Evolutionary conservation across 2,329 filamentous ascomycete species (phyloP).

Genomic region (Sclerotiophoma versabilis): DNA sequence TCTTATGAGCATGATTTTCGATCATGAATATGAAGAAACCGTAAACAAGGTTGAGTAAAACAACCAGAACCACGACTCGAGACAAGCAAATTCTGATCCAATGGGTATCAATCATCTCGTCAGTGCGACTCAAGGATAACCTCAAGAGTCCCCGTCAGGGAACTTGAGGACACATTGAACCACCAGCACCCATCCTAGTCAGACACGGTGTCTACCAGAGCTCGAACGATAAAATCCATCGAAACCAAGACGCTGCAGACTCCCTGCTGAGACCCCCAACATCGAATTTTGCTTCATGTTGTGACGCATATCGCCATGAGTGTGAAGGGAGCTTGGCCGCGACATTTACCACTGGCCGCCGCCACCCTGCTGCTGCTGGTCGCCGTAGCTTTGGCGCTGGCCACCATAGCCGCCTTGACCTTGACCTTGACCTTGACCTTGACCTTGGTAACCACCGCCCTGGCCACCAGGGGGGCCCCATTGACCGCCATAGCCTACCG

Average conservation of each 20-base stretch:
- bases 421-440: conserved; percentile 33
- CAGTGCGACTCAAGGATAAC: conserved; percentile 39
- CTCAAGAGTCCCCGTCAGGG: conserved; percentile 26
- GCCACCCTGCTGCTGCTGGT: conserved; percentile 40
- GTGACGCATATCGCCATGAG: conserved; percentile 22
- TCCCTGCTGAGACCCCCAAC: conserved; percentile 17
- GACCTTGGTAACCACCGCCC: conserved; percentile 42
- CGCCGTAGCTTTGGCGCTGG: conserved; percentile 35
- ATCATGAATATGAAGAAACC: conserved; percentile 19
- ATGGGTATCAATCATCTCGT: conserved; percentile 51
- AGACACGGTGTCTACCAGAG: conserved; percentile 33
- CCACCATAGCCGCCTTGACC: conserved; percentile 40
- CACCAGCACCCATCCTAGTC: conserved; percentile 37
- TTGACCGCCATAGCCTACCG: conserved; percentile 32
- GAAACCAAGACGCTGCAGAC: conserved; percentile 15
- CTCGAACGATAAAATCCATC: conserved; percentile 23
- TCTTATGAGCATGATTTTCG: conserved; percentile 21
- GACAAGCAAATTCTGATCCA: conserved; percentile 46
- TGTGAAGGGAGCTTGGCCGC: conserved; percentile 9
- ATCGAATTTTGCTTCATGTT: conserved; percentile 15
- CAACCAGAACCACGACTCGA: conserved; percentile 27
- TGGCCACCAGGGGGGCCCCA: conserved; percentile 34
- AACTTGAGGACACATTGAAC: conserved; percentile 29
- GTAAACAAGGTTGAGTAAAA: conserved; percentile 30
- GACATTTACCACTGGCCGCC: conserved; percentile 46